Conservation (phyloP, 768 basidiomycete genomes). For the Crucibulum laeve region DNA sequence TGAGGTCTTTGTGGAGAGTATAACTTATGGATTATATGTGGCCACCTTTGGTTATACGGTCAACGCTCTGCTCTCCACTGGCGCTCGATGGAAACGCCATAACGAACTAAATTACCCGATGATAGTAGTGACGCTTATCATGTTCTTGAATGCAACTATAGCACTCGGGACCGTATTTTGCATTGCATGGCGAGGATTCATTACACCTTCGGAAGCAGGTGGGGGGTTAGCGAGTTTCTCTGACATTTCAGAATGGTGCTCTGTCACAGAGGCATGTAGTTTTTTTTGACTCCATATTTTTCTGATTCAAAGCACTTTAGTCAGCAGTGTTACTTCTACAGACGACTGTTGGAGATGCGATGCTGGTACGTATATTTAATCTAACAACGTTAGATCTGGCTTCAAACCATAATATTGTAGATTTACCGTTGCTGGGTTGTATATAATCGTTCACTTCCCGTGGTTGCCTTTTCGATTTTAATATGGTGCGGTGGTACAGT, state of each 20-base stretch:
- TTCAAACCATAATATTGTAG: slow-evolving; percentile 1
- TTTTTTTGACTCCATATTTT: neutral
- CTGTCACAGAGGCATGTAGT: slow-evolving; percentile 3
- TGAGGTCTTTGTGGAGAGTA: too few species aligned
- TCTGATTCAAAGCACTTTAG: slow-evolving; percentile 2
- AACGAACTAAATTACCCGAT: slow-evolving; percentile 7
- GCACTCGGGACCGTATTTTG: slow-evolving; percentile 6
- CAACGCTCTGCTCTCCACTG: slow-evolving; percentile 1
- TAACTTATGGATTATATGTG: slow-evolving; percentile 10
- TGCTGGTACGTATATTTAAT: slow-evolving; percentile 4
- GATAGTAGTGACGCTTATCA: slow-evolving; percentile 1
- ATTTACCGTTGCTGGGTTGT: slow-evolving; percentile 20
- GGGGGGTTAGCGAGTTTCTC: slow-evolving; percentile 4
- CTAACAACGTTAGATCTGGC: neutral
- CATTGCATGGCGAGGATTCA: slow-evolving; percentile 9
- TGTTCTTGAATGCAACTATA: slow-evolving; percentile 6
- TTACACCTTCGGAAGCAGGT: slow-evolving; percentile 7
- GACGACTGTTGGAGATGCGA: slow-evolving; percentile 10
- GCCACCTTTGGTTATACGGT: slow-evolving; percentile 9
- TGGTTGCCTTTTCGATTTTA: slow-evolving; percentile 11
- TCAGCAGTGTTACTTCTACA: slow-evolving; percentile 5
- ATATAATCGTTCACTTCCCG: slow-evolving; percentile 11
- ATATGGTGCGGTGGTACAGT: slow-evolving; percentile 14
- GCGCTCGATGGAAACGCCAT: neutral
- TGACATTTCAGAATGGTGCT: too few species aligned